Base-by-base conservation (phyloP, 2,329 filamentous ascomycete genomes). In the Trichophyton simii region DNA sequence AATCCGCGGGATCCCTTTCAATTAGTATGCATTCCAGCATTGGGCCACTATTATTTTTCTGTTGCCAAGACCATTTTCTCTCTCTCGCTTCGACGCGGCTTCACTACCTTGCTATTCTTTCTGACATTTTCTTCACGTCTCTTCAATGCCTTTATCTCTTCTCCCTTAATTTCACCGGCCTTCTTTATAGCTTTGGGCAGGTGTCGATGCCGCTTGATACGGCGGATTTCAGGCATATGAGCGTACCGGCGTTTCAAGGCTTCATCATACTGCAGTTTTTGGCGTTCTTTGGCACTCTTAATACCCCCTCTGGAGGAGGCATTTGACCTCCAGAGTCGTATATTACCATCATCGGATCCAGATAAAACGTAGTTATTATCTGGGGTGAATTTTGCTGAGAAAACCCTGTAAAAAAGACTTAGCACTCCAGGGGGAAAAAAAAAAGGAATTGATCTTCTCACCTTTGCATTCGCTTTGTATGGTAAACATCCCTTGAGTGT, bases 381-480 rank as follows among this genome's bases (percentile, higher is more conserved):
- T 4, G 91, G 88, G 0, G 91, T 94, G 81, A 88, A 97, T 64
- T 83, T 84, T 57, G 85, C 85, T 8, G 87, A 86, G 77, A 95
- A 95, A 61, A 96, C 91, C 67, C 92, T 77, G 61, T 63, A 63
- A 7, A 57, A 41, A 18, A 36, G 11, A 36, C 8, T 36, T 36
- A 36, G 34, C 34, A 28, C 25, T 28, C 34, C 34, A 36, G 3
- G 8, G 34, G 3, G 8, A 11, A 13, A 38, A 11, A 1, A 8
- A 2, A 7, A 1, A 1, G 28, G 6, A 8, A 7, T 31, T 7
- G 6, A 31, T 7, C 28, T 31, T 38, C 72, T 65, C 72, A 77
- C 75, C 75, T 84, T 78, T 97, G 92, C 92, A 96, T 96, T 65
- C 94, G 86, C 77, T 96, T 95, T 18, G 94, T 97, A 78, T 97